Evolutionary conservation across 2,329 filamentous ascomycete genomes (phyloP).

Genomic region (Nigrograna mackinnonii): DNA sequence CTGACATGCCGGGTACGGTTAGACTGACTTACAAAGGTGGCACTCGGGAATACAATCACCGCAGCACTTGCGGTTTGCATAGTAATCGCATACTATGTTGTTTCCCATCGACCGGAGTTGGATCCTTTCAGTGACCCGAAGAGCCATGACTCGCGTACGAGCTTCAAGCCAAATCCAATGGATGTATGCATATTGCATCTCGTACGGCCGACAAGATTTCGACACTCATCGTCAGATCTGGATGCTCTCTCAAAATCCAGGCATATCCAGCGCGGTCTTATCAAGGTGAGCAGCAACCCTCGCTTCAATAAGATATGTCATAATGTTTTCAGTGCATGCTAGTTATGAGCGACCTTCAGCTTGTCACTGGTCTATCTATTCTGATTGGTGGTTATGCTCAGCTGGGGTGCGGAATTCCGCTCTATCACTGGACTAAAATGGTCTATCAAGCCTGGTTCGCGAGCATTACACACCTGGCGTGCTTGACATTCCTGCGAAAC

Average conservation of each 20-base stretch:
- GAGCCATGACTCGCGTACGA: too few relatives aligned
- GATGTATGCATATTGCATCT: constrained; percentile 15
- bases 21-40: constrained; percentile 13
- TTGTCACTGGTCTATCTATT: neutral
- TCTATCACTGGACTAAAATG: constrained; percentile 31
- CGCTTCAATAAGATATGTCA: constrained; percentile 24
- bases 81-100: constrained; percentile 19
- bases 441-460: constrained; percentile 27
- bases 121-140: too few relatives aligned
- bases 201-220: constrained; percentile 16
- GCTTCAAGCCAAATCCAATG: too few relatives aligned
- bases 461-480: constrained; percentile 20
- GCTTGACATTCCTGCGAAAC: constrained; percentile 21
- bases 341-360: neutral
- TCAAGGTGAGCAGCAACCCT: constrained; percentile 30
- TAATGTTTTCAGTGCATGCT: constrained; percentile 2
- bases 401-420: constrained; percentile 19
- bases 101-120: constrained; percentile 3
- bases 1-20: neutral
- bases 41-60: constrained; percentile 27
- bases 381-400: neutral
- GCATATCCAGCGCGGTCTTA: constrained; percentile 22
- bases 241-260: constrained; percentile 20
- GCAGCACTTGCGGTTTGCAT: constrained; percentile 24
- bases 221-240: constrained; percentile 12